phyloP scores from a whole-genome alignment of 1,139 yeast species.

The Hemisphaericaspora lyxosophila region DNA sequence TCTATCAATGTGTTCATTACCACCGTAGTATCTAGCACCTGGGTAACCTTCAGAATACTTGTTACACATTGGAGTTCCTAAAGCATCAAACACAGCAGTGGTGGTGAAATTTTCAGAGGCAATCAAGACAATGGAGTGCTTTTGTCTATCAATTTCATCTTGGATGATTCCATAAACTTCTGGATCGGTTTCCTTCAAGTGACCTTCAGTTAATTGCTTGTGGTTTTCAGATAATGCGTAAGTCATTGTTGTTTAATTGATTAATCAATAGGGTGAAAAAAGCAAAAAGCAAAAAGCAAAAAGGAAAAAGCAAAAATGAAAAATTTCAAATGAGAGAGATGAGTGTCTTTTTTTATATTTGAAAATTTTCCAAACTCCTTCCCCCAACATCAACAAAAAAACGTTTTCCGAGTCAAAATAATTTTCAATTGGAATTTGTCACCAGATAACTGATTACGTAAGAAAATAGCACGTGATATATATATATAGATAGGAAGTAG shows the following conservation, averaged over 20 bases:
- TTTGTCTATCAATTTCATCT: conserved; percentile 90
- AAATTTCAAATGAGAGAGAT: neutral
- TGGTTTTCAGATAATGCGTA: conserved; percentile 70
- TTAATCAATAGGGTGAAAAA: conserved; percentile 1
- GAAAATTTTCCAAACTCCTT: conserved; percentile 2
- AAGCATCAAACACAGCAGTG: conserved; percentile 91
- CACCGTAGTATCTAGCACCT: conserved; percentile 87
- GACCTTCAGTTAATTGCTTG: conserved; percentile 66
- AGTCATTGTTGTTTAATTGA: conserved; percentile 25
- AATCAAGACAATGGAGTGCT: conserved; percentile 88
- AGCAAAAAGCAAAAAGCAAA: neutral
- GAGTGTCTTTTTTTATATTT: neutral
- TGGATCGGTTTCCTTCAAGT: conserved; percentile 74
- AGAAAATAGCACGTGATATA: too few relatives aligned
- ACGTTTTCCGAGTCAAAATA: neutral
- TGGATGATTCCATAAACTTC: conserved; percentile 79
- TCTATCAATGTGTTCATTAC: conserved; percentile 91
- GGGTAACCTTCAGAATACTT: conserved; percentile 88
- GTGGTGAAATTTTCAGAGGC: conserved; percentile 98
- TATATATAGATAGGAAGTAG: too few relatives aligned
- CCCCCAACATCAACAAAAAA: too few relatives aligned
- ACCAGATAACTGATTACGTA: too few relatives aligned
- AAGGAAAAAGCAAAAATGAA: neutral
- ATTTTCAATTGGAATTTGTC: too few relatives aligned
- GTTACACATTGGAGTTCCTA: conserved; percentile 96